These are phyloP conservation scores for Blumeriella jaapii DNA, from an alignment of 2,329 filamentous ascomycete genomes.

Conservation along the genomic window DNA sequence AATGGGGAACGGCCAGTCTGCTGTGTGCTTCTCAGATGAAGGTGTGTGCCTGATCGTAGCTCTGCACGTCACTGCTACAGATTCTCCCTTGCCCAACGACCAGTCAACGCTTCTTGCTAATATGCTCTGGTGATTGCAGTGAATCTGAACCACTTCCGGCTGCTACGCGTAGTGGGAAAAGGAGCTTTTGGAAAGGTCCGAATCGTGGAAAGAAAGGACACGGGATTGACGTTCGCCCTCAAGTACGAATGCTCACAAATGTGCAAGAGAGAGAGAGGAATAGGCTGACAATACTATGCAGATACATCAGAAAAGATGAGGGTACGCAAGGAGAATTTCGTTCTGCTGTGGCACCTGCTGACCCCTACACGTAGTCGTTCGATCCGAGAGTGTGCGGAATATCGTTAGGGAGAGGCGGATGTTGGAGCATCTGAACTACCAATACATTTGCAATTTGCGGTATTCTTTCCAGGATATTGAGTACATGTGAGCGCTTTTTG, in stretches of 20 bases:
- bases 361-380: conserved; percentile 58
- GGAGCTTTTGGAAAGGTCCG: conserved; percentile 98
- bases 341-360: conserved; percentile 10
- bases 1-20: conserved; percentile 94
- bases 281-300: conserved; percentile 1
- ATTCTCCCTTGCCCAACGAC: too few relatives aligned
- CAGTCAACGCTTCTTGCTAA: too few relatives aligned
- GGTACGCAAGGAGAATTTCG: conserved; percentile 1
- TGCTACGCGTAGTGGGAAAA: conserved; percentile 90
- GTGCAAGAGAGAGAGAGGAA: conserved; percentile 3
- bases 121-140: conserved; percentile 41
- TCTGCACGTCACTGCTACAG: too few relatives aligned
- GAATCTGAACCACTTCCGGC: conserved; percentile 93
- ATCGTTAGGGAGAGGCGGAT: conserved; percentile 96
- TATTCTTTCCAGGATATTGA: conserved; percentile 99
- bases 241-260: conserved; percentile 74
- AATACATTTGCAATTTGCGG: conserved; percentile 94
- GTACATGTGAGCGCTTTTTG: conserved; percentile 62
- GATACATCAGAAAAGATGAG: conserved; percentile 11
- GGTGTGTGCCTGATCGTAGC: conserved; percentile 60
- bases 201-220: conserved; percentile 97
- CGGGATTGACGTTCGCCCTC: conserved; percentile 81
- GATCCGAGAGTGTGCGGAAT: conserved; percentile 94
- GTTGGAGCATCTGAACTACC: conserved; percentile 95
- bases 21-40: conserved; percentile 85